These are phyloP conservation scores for Calonectria pauciramosa DNA, from an alignment of 2,329 filamentous ascomycete species.

Conservation along the genomic window DNA sequence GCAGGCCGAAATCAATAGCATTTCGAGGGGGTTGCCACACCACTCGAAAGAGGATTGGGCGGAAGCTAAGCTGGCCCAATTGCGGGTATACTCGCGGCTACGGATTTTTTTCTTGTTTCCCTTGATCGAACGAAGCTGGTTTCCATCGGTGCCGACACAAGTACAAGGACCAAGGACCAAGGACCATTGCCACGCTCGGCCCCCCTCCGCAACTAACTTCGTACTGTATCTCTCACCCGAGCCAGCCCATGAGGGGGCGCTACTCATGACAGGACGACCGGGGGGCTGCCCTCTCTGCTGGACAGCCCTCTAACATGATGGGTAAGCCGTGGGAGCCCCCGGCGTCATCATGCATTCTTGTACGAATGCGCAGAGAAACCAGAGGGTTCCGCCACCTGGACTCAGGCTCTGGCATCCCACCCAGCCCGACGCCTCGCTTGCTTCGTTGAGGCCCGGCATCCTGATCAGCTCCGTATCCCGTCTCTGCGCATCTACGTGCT, in stretches of 20 bases:
- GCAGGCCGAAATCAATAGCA: conserved; percentile 3
- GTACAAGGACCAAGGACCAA: not conserved
- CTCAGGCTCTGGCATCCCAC: conserved; percentile 1
- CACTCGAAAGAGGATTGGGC: conserved; percentile 7
- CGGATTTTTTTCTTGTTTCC: not conserved
- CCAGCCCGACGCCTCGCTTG: not conserved
- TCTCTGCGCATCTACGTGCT: conserved; percentile 2
- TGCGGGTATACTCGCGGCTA: conserved; percentile 6
- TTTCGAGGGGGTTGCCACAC: conserved; percentile 18
- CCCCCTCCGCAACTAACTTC: not conserved
- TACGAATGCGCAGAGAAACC: conserved; percentile 10
- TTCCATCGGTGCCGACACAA: not conserved
- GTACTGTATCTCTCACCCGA: conserved; percentile 3
- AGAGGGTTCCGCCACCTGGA: conserved; percentile 21
- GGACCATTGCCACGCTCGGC: not conserved
- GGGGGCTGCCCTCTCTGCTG: not conserved
- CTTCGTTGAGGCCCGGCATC: conserved; percentile 1
- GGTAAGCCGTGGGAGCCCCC: conserved; percentile 6
- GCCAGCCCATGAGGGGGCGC: conserved; percentile 1
- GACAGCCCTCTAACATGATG: not conserved
- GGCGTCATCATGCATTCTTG: conserved; percentile 28
- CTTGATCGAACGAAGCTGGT: not conserved
- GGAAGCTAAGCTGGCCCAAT: conserved; percentile 10
- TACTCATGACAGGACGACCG: conserved; percentile 6
- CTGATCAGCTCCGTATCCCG: not conserved